Evolutionary conservation across 225 moss, liverwort and hornwort species (phyloP).

Genomic region (Bryum argenteum): DNA sequence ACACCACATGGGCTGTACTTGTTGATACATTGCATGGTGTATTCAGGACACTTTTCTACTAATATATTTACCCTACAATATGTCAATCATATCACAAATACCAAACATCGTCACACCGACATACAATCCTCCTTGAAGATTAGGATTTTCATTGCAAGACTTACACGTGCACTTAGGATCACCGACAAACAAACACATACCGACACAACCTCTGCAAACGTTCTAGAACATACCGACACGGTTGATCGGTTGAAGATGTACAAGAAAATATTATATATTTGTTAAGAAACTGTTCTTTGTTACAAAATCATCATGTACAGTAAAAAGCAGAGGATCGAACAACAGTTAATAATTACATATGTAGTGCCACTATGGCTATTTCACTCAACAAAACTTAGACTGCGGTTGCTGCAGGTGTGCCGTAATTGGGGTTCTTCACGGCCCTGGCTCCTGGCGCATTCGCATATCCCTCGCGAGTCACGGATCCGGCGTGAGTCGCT

Average conservation of each 20-base stretch:
- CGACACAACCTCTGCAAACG: neutral
- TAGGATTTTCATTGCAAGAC: no score
- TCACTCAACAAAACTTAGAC: neutral
- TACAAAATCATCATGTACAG: neutral
- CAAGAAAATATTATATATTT: neutral
- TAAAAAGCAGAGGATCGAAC: neutral
- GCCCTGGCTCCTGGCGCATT: constrained; percentile 22
- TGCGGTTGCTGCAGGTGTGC: constrained; percentile 47
- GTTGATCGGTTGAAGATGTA: neutral
- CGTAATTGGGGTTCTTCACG: constrained; percentile 33
- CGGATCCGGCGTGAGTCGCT: constrained; percentile 34
- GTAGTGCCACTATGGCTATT: neutral
- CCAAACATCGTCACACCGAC: no score
- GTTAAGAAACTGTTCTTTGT: neutral
- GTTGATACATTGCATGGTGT: no score
- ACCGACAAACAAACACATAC: neutral
- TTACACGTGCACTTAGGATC: no score
- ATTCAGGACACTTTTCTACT: no score
- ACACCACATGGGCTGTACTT: no score
- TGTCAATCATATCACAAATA: no score
- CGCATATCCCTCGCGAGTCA: constrained; percentile 17
- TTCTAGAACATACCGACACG: neutral
- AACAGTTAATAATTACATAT: neutral
- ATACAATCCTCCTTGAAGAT: no score
- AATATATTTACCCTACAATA: no score